Evolutionary conservation across 163 green algal species (phyloP).

Genomic region (Scenedesmus sp.): DNA sequence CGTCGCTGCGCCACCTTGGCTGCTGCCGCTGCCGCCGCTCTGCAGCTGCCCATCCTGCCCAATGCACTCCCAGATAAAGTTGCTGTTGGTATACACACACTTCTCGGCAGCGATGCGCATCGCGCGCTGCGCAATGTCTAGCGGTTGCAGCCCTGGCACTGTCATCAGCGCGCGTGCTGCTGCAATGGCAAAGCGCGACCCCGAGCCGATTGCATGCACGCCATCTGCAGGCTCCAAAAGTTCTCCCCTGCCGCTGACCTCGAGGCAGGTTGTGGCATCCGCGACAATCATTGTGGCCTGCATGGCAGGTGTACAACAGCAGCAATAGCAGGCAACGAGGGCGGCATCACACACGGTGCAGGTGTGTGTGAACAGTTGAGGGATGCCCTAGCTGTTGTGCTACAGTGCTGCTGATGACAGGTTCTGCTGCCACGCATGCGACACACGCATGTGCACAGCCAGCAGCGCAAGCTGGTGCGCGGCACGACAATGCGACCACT

Average conservation of each 20-base stretch:
- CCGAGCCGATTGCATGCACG: constrained; percentile 67
- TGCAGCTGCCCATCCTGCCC: constrained; percentile 32
- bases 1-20: background rate
- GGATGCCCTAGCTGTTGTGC: no score
- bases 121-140: constrained; percentile 55
- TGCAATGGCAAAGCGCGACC: constrained; percentile 31
- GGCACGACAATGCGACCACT: no score
- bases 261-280: constrained; percentile 64
- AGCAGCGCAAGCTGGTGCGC: no score
- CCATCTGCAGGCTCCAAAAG: constrained; percentile 96
- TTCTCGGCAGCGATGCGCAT: constrained; percentile 95
- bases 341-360: no score
- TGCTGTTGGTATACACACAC: constrained; percentile 96
- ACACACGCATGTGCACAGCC: no score
- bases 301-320: background rate
- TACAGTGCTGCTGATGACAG: no score
- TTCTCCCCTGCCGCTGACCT: constrained; percentile 95
- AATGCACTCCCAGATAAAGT: constrained; percentile 41
- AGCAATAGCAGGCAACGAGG: no score
- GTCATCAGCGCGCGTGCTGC: constrained; percentile 45
- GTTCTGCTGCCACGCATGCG: no score
- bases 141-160: background rate
- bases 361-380: no score
- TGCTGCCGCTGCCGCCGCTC: constrained; percentile 20
- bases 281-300: constrained; percentile 24